Base-by-base conservation (phyloP, 2,329 filamentous ascomycete species). In the Neopestalotiopsis sp. region DNA sequence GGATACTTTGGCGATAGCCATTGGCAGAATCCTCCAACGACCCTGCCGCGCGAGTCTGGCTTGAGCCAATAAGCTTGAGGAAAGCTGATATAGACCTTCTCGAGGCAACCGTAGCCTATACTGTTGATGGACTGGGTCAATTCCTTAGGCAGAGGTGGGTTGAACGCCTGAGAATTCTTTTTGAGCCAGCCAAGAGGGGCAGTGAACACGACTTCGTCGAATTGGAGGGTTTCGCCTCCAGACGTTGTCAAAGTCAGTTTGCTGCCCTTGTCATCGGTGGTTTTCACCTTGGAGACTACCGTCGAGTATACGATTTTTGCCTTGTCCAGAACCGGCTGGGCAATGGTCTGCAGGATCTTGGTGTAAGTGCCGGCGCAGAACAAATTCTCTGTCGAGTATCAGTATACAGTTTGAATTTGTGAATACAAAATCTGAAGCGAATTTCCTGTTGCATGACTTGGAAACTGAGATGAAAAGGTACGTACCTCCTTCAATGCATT, bases 1-100 rank as follows among this genome's bases (percentile, higher is more conserved):
- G 90, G 87, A 77, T 97, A 97, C 1, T 77, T 80, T 2, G 94
- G 94, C 0, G 89, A 82, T 45, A 94, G 86, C 87, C 94, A 97
- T 76, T 94, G 90, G 58, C 89, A 90, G 79, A 95, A 95, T 30
- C 91, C 90, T 4, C 90, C 86, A 45, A 88, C 83, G 61, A 81
- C 81, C 42, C 81, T 77, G 12, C 79, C 78, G 38, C 79, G 72
- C 0, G 75, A 74, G 49, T 89, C 82, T 0, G 79, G 73, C 0
- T 75, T 74, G 1, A 84, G 80, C 94, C 94, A 97, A 78, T 95
- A 97, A 0, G 94, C 89, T 12, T 80, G 83, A 0, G 92, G 89
- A 74, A 97, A 97, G 49, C 87, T 92, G 57, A 94, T 85, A 76
- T 89, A 89, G 2, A 88, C 89, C 81, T 94, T 94, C 77, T 94